Evolutionary conservation across 2,329 filamentous ascomycete species (phyloP).

Genomic region (Lecanicillium sp.): DNA sequence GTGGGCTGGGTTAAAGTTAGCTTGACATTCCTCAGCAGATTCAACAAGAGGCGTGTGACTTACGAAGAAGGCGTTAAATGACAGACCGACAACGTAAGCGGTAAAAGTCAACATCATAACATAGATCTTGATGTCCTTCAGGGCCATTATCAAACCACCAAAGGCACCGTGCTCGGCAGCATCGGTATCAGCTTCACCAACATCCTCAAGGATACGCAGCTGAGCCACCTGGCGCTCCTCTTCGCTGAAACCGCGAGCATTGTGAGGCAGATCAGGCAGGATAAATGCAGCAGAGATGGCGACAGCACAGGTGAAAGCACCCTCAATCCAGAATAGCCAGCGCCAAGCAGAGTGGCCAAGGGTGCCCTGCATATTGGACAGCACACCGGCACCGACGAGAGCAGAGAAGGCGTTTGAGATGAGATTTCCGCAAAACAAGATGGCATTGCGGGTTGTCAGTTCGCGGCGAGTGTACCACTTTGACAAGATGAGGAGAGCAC

Average conservation of each 20-base stretch:
- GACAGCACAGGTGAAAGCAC: constrained; percentile 39
- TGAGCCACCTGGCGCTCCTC: constrained; percentile 49
- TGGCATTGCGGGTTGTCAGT: constrained; percentile 44
- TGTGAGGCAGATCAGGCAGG: constrained; percentile 46
- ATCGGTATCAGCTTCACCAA: constrained; percentile 47
- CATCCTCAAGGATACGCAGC: constrained; percentile 47
- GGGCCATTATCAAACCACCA: constrained; percentile 47
- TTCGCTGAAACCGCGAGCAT: constrained; percentile 48
- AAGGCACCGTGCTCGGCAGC: constrained; percentile 39
- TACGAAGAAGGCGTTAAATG: constrained; percentile 52
- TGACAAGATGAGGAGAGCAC: constrained; percentile 53
- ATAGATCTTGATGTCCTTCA: constrained; percentile 55
- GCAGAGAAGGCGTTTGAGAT: constrained; percentile 53
- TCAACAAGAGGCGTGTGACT: constrained; percentile 10
- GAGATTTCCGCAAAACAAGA: constrained; percentile 51
- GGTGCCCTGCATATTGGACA: constrained; percentile 48
- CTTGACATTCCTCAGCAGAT: background rate
- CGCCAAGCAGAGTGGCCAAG: constrained; percentile 49
- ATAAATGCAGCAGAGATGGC: constrained; percentile 39
- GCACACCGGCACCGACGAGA: constrained; percentile 48
- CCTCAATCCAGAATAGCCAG: constrained; percentile 55
- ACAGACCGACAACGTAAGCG: constrained; percentile 49
- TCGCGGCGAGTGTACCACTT: constrained; percentile 60
- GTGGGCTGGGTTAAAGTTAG: constrained; percentile 28
- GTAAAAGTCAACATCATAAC: constrained; percentile 55